Evolutionary conservation across 129 eudicot species (phyloP).

Genomic region (Dittrichia graveolens): DNA sequence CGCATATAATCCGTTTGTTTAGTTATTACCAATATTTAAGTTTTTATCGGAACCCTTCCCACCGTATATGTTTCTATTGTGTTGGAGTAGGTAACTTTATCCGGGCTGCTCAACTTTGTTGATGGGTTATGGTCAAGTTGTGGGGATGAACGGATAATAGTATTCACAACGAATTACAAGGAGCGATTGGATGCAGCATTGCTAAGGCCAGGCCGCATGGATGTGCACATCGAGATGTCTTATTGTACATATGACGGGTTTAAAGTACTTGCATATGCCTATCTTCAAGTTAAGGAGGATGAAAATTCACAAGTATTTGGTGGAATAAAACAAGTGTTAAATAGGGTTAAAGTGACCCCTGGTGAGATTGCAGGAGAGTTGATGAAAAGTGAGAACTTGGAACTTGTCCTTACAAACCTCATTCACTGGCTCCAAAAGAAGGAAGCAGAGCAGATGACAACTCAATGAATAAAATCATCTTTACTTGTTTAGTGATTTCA

Average conservation of each 20-base stretch:
- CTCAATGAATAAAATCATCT: not conserved
- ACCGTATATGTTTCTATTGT: conserved; percentile 5
- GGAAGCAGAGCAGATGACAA: conserved; percentile 7
- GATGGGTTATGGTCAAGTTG: conserved; percentile 69
- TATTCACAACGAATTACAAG: conserved; percentile 58
- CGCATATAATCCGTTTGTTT: too few species aligned
- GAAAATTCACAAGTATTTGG: conserved; percentile 31
- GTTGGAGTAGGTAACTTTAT: conserved; percentile 48
- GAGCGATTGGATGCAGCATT: conserved; percentile 53
- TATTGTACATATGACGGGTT: conserved; percentile 53
- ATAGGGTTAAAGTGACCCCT: conserved; percentile 49
- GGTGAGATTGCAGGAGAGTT: conserved; percentile 63
- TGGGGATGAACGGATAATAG: conserved; percentile 57
- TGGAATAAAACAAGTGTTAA: conserved; percentile 31
- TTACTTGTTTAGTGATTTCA: not conserved
- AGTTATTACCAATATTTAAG: too few species aligned
- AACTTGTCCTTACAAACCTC: conserved; percentile 34
- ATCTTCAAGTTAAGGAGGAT: conserved; percentile 39
- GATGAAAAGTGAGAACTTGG: conserved; percentile 48
- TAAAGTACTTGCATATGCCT: conserved; percentile 46
- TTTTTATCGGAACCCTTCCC: too few species aligned
- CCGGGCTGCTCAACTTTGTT: conserved; percentile 56
- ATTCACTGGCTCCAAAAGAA: conserved; percentile 35
- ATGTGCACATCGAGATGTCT: conserved; percentile 60
- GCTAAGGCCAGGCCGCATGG: conserved; percentile 63